Conservation (phyloP, 805 yeast genomes). For the Lipomyces starkeyi region DNA sequence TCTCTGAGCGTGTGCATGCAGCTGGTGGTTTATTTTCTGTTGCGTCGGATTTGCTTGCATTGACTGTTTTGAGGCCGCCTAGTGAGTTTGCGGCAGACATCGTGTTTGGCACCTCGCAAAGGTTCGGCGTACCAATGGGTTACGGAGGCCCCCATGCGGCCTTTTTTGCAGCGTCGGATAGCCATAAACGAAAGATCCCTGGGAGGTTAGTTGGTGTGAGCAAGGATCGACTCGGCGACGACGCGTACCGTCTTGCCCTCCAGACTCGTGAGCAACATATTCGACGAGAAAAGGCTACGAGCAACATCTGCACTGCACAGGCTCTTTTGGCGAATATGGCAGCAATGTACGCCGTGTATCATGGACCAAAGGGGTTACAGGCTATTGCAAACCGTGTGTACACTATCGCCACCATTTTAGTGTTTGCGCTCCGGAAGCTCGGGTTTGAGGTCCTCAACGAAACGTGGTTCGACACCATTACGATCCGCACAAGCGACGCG, state of each 20-base stretch:
- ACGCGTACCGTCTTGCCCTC: constrained; percentile 89
- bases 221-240: constrained; percentile 86
- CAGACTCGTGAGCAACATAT: constrained; percentile 99
- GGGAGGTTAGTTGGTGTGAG: constrained; percentile 95
- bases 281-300: constrained; percentile 95
- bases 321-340: constrained; percentile 94
- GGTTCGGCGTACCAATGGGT: constrained; percentile 98
- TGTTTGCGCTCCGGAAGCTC: constrained; percentile 56
- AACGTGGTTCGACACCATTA: constrained; percentile 81
- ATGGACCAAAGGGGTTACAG: constrained; percentile 86
- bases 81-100: constrained; percentile 88
- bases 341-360: constrained; percentile 94
- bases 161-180: constrained; percentile 84
- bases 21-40: constrained; percentile 78
- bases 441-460: constrained; percentile 61
- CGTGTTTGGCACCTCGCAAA: constrained; percentile 88
- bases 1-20: constrained; percentile 70
- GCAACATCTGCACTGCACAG: constrained; percentile 98
- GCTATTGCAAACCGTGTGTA: constrained; percentile 78
- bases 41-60: constrained; percentile 90
- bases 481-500: constrained; percentile 61
- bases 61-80: constrained; percentile 86
- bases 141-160: constrained; percentile 99
- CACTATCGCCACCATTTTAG: constrained; percentile 75
- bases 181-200: constrained; percentile 89